Conservation (phyloP, 2,329 filamentous ascomycete genomes). For the Claviceps humidiphila region DNA sequence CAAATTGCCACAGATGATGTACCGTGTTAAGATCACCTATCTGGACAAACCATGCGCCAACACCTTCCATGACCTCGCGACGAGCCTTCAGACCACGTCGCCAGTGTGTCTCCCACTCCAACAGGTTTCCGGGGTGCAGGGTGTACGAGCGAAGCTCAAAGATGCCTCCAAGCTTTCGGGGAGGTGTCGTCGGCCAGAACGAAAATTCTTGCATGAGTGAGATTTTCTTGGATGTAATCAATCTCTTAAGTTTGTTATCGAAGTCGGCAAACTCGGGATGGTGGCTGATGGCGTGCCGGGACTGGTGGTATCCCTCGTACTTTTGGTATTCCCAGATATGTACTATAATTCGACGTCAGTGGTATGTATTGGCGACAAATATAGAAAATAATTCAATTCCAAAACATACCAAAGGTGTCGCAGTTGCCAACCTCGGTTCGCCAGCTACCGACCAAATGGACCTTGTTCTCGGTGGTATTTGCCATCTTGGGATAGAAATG, state of each 20-base stretch:
- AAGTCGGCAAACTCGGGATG: slow-evolving; percentile 78
- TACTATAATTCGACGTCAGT: slow-evolving; percentile 39
- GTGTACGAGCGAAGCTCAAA: slow-evolving; percentile 97
- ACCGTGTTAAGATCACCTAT: slow-evolving; percentile 96
- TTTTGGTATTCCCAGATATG: slow-evolving; percentile 99
- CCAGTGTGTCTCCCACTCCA: slow-evolving; percentile 99
- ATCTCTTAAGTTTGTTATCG: slow-evolving; percentile 68
- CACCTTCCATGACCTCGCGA: slow-evolving; percentile 95
- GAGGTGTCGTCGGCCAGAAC: slow-evolving; percentile 94
- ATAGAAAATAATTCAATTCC: background rate
- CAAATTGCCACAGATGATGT: slow-evolving; percentile 97
- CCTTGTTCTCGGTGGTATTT: slow-evolving; percentile 71
- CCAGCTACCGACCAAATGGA: slow-evolving; percentile 95
- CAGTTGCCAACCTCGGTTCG: slow-evolving; percentile 94
- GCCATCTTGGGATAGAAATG: slow-evolving; percentile 90
- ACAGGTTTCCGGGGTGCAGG: slow-evolving; percentile 82
- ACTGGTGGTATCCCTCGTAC: slow-evolving; percentile 90
- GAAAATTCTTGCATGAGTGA: slow-evolving; percentile 99
- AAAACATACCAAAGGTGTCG: slow-evolving; percentile 73
- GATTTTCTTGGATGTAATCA: slow-evolving; percentile 73
- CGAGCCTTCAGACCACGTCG: slow-evolving; percentile 79
- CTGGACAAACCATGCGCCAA: slow-evolving; percentile 97
- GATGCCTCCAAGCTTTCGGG: slow-evolving; percentile 76
- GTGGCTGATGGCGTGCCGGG: slow-evolving; percentile 67
- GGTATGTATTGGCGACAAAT: background rate